Percentiles rank a stretch among this genome's conserved stretches.
phyloP scores from a whole-genome alignment of 106 monocot genomes.

The Phalaenopsis aphrodite region DNA sequence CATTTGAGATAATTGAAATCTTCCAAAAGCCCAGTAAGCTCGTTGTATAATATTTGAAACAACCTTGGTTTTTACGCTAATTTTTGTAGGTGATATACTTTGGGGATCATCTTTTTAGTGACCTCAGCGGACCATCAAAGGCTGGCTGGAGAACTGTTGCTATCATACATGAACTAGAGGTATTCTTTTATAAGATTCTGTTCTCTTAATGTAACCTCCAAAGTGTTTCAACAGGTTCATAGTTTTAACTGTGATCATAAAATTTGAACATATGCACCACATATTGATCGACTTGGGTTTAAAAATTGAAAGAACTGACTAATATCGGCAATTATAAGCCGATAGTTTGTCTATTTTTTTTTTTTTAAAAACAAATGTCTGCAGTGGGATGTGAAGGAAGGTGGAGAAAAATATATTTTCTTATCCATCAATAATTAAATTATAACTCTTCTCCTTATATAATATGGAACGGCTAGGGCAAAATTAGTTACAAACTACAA shows the following conservation, averaged over 20 bases:
- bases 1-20: not conserved
- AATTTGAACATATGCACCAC: not conserved
- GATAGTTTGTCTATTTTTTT: not conserved
- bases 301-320: not conserved
- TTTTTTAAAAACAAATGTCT: not conserved
- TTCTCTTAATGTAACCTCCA: not conserved
- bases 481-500: too few species aligned
- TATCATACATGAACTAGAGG: conserved; percentile 97
- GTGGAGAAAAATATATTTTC: too few species aligned
- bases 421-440: too few species aligned
- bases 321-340: not conserved
- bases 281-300: not conserved
- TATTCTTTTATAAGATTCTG: conserved; percentile 10
- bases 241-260: not conserved
- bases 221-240: not conserved
- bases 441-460: too few species aligned
- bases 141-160: conserved; percentile 99
- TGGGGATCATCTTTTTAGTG: conserved; percentile 97
- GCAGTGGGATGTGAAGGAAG: not conserved
- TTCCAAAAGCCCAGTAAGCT: not conserved
- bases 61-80: not conserved
- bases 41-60: not conserved
- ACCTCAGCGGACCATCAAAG: conserved; percentile 90
- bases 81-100: conserved; percentile 88
- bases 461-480: too few species aligned